Evolutionary conservation across 163 green algal species (phyloP).

Genomic region (Chloromonas sp.): DNA sequence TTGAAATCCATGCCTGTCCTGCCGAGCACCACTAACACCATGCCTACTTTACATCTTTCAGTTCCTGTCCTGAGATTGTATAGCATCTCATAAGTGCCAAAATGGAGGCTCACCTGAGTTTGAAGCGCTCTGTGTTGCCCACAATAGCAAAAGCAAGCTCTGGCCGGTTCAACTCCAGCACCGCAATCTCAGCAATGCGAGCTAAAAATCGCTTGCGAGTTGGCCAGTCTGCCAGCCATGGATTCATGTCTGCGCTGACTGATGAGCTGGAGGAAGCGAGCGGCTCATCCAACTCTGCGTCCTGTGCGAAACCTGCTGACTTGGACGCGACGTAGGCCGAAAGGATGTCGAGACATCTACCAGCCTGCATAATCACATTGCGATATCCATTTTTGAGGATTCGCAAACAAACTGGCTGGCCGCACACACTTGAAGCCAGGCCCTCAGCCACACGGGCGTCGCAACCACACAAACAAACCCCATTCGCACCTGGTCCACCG

Average conservation of each 20-base stretch:
- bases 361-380: not conserved
- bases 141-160: not conserved
- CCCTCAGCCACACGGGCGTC: no score
- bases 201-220: not conserved
- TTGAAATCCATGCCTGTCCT: no score
- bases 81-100: not conserved
- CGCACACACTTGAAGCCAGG: no score
- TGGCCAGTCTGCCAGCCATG: not conserved
- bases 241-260: no score
- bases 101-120: not conserved
- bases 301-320: not conserved
- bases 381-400: no score
- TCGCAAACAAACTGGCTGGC: no score
- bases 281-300: no score
- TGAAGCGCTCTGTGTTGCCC: not conserved
- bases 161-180: not conserved
- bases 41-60: no score
- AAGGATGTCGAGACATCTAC: not conserved
- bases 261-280: no score
- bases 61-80: not conserved
- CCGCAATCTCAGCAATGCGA: slow-evolving; percentile 1
- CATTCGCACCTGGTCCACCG: not conserved
- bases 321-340: not conserved
- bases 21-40: no score
- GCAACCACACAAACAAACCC: no score